A percentile compares a stretch with the other conserved stretches of the same genome.
These are phyloP conservation scores for Mycena rebaudengoi DNA, from an alignment of 768 basidiomycete genomes.

Conservation along the genomic window DNA sequence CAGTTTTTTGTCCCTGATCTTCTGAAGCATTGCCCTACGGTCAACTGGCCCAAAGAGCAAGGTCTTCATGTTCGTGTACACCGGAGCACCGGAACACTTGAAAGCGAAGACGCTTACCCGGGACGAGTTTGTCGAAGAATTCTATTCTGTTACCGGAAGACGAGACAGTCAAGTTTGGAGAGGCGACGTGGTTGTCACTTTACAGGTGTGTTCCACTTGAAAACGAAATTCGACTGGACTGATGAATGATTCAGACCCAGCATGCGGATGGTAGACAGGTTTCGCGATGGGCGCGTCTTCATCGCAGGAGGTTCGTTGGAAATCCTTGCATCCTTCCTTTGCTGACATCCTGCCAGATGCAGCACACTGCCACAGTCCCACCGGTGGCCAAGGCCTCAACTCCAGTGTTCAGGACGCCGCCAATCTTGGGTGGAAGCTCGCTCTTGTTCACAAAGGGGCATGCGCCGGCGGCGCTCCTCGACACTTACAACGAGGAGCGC, in stretches of 20 bases:
- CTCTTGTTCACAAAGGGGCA: constrained; percentile 47
- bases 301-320: constrained; percentile 51
- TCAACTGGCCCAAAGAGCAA: neutral
- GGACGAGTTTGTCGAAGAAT: constrained; percentile 37
- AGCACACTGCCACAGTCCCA: constrained; percentile 55
- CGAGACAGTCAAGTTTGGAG: constrained; percentile 42
- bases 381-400: constrained; percentile 52
- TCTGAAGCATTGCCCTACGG: neutral
- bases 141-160: constrained; percentile 37
- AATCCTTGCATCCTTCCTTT: neutral
- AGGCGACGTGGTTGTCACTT: constrained; percentile 35
- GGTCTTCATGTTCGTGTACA: constrained; percentile 8
- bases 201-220: constrained; percentile 33
- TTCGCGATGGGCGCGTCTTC: constrained; percentile 53
- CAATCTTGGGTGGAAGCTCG: constrained; percentile 55
- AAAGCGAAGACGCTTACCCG: constrained; percentile 18
- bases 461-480: constrained; percentile 44
- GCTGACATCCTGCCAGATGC: constrained; percentile 45
- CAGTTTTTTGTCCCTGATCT: neutral
- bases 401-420: constrained; percentile 46
- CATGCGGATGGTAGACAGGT: constrained; percentile 55
- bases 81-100: constrained; percentile 1
- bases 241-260: too few species aligned
- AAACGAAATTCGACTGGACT: neutral
- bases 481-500: constrained; percentile 51